Base-by-base conservation (phyloP, 371 early-diverging fungal genomes). In the Chytridium lagenaria region DNA sequence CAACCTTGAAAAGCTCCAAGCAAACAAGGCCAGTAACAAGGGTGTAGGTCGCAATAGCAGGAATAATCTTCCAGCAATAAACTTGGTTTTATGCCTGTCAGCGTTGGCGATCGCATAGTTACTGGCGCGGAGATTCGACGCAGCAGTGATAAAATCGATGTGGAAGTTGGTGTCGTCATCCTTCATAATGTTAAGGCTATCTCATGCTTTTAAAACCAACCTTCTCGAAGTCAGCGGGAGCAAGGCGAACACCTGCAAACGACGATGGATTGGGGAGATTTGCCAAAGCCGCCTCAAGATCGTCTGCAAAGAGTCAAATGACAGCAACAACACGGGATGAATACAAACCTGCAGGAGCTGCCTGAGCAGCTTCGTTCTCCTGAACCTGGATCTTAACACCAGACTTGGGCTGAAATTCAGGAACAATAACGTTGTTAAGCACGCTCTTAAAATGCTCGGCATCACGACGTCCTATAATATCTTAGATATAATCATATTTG, bases 1-100 rank as follows among this genome's bases (percentile, higher is more conserved):
- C n/a, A 38, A 95, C 81, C 92, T 98, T 98, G 91, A 95, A 95
- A 68, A 98, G 85, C 86, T 99, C 99, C 67, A 99, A 86, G 82
- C 98, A 91, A 95, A 96, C 69, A 98, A 85, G 86, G 99, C 99
- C 68, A 99, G 86, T 76, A 99, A 86, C 15, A 99, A 94, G 0
- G 99, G 99, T 0, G 99, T 99, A 1, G 99, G 99, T 10, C 99
- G 99, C 86, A 99, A 99, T 50, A 99, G 99, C 30, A 99, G 99
- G 76, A 99, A 99, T 75, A 99, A 99, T 84, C 96, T 96, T 49
- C 99, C 99, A 1, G 99, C 99, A 86, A 99, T 99, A 78, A 96
- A 95, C 89, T 99, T 99, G 76, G 99, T 97, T 83, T 93, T 93
- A 84, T 94, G 94, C 66, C 96, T 93, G 81, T 98, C 95, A 1